A percentile compares a stretch with the other conserved stretches of the same genome.
Conservation (phyloP, 1,139 yeast genomes). For the Entelexis paramagnoliae region DNA sequence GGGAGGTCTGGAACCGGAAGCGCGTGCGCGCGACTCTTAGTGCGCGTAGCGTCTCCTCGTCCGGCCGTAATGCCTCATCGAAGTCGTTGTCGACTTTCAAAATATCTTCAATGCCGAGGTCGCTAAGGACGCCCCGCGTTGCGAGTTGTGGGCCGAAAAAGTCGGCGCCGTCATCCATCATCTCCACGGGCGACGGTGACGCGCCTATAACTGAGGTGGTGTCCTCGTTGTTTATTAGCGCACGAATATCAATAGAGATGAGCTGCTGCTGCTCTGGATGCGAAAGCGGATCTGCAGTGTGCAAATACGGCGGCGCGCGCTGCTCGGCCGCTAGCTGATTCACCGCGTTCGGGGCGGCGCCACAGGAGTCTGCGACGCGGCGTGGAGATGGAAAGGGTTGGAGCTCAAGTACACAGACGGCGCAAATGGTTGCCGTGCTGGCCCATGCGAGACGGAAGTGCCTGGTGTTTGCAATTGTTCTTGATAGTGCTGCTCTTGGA, state of each 20-base stretch:
- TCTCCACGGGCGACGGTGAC: too few species aligned
- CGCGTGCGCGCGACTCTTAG: neutral
- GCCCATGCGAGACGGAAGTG: neutral
- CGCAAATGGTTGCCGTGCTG: neutral
- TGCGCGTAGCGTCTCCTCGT: neutral
- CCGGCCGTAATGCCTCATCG: neutral
- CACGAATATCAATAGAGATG: neutral
- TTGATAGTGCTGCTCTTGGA: neutral
- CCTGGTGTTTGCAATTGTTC: neutral
- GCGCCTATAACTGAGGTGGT: too few species aligned
- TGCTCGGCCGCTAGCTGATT: too few species aligned
- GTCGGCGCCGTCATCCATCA: too few species aligned
- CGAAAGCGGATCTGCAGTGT: neutral
- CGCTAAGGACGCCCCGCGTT: neutral
- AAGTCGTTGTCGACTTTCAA: neutral
- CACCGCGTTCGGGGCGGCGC: too few species aligned
- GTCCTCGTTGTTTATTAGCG: neutral
- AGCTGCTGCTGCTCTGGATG: neutral
- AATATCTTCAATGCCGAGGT: neutral
- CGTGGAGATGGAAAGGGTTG: neutral
- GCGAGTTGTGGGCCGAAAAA: too few species aligned
- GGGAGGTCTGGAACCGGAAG: slow-evolving; percentile 6
- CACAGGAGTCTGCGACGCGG: too few species aligned
- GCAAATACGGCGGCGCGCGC: too few species aligned
- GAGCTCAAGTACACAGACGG: neutral